Percentiles rank a stretch among this genome's conserved stretches.
Conservation (phyloP, 2,329 filamentous ascomycete species). For the Aspergillus fischeri region DNA sequence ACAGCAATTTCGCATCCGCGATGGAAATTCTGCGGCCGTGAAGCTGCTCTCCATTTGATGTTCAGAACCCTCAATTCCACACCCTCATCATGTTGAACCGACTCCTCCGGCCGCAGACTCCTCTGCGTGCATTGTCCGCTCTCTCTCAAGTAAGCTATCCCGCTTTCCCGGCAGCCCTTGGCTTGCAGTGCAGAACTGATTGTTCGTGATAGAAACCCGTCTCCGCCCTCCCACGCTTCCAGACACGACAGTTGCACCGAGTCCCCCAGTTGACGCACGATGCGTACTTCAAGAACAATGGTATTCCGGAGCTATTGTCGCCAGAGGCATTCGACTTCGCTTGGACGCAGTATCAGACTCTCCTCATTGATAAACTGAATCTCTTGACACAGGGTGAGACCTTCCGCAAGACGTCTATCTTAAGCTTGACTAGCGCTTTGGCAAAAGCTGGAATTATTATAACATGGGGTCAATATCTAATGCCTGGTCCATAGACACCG, state of each 20-base stretch:
- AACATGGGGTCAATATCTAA: background rate
- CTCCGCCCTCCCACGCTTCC: constrained; percentile 34
- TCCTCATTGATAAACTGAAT: constrained; percentile 74
- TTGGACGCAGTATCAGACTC: constrained; percentile 76
- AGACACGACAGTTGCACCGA: constrained; percentile 39
- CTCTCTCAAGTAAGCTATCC: constrained; percentile 30
- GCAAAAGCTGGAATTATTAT: background rate
- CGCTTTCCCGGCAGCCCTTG: constrained; percentile 4
- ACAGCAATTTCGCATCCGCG: constrained; percentile 16
- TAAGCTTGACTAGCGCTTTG: background rate
- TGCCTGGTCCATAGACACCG: constrained; percentile 50
- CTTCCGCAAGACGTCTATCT: background rate
- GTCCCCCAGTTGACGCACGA: constrained; percentile 50
- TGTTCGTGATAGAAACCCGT: constrained; percentile 25
- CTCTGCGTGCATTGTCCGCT: constrained; percentile 39
- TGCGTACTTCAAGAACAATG: constrained; percentile 43
- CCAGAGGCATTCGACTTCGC: constrained; percentile 66
- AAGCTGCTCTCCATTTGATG: constrained; percentile 7
- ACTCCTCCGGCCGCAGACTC: constrained; percentile 41
- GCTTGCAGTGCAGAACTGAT: background rate
- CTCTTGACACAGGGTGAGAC: constrained; percentile 62
- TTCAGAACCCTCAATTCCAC: constrained; percentile 16
- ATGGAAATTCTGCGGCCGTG: constrained; percentile 35
- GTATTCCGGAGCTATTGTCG: constrained; percentile 69
- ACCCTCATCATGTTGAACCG: constrained; percentile 40